These are phyloP conservation scores for Saposhnikovia divaricata DNA, from an alignment of 129 eudicot genomes.

Conservation along the genomic window DNA sequence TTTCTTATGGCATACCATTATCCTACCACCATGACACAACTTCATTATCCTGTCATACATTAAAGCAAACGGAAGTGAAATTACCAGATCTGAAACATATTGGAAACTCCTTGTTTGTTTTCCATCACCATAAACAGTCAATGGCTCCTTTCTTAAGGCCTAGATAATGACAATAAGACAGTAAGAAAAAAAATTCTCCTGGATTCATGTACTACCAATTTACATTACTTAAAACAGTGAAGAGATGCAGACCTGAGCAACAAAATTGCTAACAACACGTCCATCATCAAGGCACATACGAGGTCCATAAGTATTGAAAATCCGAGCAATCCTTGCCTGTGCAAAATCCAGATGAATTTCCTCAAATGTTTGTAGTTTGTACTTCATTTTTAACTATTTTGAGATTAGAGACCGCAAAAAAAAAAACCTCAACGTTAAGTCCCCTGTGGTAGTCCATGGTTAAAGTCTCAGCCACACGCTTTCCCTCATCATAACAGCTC, in stretches of 20 bases:
- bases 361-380: slow-evolving; percentile 1
- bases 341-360: neutral
- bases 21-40: neutral
- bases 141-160: slow-evolving; percentile 15
- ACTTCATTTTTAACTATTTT: neutral
- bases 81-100: slow-evolving; percentile 79
- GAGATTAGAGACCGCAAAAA: neutral
- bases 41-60: neutral
- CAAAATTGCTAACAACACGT: slow-evolving; percentile 61
- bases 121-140: slow-evolving; percentile 14
- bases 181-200: neutral
- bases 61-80: slow-evolving; percentile 5
- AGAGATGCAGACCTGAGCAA: slow-evolving; percentile 47
- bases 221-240: neutral
- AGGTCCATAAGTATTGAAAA: slow-evolving; percentile 36
- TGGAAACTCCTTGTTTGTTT: slow-evolving; percentile 63
- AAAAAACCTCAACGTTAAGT: slow-evolving; percentile 8
- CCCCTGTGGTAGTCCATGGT: slow-evolving; percentile 64
- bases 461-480: slow-evolving; percentile 75
- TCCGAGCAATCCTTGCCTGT: slow-evolving; percentile 27
- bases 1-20: neutral
- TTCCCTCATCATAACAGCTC: slow-evolving; percentile 83
- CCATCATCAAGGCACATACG: slow-evolving; percentile 39
- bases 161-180: slow-evolving; percentile 2
- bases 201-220: neutral